Evolutionary conservation across 805 yeast genomes (phyloP), one percentile per base, ranked within the genome.

Genomic region (Candida coquimbonensis): DNA sequence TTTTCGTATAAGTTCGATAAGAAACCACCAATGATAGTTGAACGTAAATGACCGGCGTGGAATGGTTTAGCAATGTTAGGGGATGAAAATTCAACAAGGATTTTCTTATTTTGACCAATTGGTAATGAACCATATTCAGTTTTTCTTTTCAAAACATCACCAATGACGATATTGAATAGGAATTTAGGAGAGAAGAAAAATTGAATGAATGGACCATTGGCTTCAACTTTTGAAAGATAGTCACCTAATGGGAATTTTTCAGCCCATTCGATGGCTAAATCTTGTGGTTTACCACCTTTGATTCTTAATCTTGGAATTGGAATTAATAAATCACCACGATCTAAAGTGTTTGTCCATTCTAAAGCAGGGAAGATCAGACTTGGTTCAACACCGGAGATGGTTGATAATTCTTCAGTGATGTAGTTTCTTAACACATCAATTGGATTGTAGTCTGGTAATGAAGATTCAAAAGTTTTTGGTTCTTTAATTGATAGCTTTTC

Each of bases 21-120:
- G 71, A 89, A 93, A 14, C 98, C 98, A 57, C 99, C 99, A 63
- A 93, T 93, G 61, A 93, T 93, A 39, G 99, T 93, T 31, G 96
- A 86, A 69, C 99, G 83, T 67, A 93, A 78, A 67, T 93, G 99
- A 49, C 99, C 99, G 45, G 99, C 99, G 64, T 93, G 99, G 84
- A 93, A 93, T 12, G 99, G 99, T 70, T 93, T 93, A 53, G 99
- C 99, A 61, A 93, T 91, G 68, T 93, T 93, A 53, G 99, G 99
- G 33, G 98, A 90, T 3, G 96, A 87, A 61, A 93, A 93, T 67
- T 93, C 99, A 56, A 93, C 75, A 39, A 89, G 58, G 16, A 85
- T 74, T 51, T 73, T 83, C 69, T 88, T 84, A 52, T 80, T 81
- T 36, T 67, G 67, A 47, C 93, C 96, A 45, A 86, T 57, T 41